Base-by-base conservation (phyloP, 2,329 filamentous ascomycete genomes). In the Botryotinia globosa region DNA sequence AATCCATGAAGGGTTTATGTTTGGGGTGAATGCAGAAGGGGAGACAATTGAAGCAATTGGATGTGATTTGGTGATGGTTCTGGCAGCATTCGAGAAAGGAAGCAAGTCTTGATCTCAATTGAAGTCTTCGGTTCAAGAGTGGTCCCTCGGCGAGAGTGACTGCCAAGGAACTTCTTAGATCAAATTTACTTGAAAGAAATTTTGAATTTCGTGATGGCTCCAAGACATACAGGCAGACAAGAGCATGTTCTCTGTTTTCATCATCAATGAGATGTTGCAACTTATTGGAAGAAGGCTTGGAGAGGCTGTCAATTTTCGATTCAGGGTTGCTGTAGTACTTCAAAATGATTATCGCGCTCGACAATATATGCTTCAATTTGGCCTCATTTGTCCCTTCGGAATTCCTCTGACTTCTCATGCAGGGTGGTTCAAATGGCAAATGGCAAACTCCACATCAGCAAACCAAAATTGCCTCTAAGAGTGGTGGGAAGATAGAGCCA, bases 371-470 rank as follows among this genome's bases (percentile, higher is more conserved):
- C 51, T 48, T 68, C 12, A 44, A 14, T 42, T 42, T 56, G 42
- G 7, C 72, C 39, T 25, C 39, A 14, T 42, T 37, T 9, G n/a
- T 37, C 14, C 45, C 67, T 14, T 39, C 32, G 22, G 20, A 25
- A 44, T 9, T 18, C 18, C n/a, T 58, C 69, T 71, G 45, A 68
- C 42, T 29, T n/a, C 20, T 58, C 42, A 20, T 48, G 42, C 32
- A 81, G 80, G 77, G 85, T 51, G 87, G 88, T 72, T 86, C 83
- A 72, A 82, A 82, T 73, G 87, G 87, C 18, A 88, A 85, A 79
- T 91, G 89, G 89, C 85, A 87, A 78, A 91, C 89, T 39, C 83
- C 89, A 22, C 86, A 88, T 74, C 88, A 90, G 63, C 84, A 85
- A 77, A 82, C 83, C 48, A 89, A 86, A 78, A 76, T 83, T 61